These are phyloP conservation scores for Ganoderma boninense DNA, from an alignment of 1,284 basidiomycete genomes.

Conservation along the genomic window DNA sequence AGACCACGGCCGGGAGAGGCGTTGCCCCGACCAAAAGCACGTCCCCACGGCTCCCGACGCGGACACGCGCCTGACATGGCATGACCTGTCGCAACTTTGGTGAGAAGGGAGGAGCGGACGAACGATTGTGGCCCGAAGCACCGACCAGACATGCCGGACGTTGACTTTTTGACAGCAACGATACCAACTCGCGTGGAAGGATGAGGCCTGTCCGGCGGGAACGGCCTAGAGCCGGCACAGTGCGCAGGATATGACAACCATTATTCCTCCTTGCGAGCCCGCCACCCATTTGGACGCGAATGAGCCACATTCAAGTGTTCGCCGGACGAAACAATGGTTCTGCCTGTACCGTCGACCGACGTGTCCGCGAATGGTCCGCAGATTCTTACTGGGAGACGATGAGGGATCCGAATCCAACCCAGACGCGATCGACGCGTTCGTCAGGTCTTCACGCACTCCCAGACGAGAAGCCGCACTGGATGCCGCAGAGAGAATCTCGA, in stretches of 20 bases:
- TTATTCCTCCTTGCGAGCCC: conserved; percentile 10
- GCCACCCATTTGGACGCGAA: neutral
- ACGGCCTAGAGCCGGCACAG: conserved; percentile 13
- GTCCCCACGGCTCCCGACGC: neutral
- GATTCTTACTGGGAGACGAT: conserved; percentile 1
- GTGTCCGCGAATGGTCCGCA: neutral
- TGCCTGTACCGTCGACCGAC: neutral
- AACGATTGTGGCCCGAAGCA: conserved; percentile 23
- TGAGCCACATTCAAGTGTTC: neutral
- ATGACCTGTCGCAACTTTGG: conserved; percentile 26
- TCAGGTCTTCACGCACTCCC: conserved; percentile 6
- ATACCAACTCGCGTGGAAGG: conserved; percentile 28
- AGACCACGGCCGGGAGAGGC: neutral
- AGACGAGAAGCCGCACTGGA: conserved; percentile 7
- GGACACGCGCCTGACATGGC: conserved; percentile 8
- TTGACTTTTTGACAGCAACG: conserved; percentile 28
- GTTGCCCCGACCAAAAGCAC: neutral
- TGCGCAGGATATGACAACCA: conserved; percentile 6
- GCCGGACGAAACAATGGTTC: neutral
- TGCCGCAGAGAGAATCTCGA: conserved; percentile 13
- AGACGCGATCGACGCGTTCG: conserved; percentile 15
- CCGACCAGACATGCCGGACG: conserved; percentile 28
- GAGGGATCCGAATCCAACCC: neutral
- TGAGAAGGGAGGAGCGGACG: conserved; percentile 27
- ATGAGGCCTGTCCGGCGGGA: conserved; percentile 20